Conservation (phyloP, 306 rosid species). For the Biancaea sappan region DNA sequence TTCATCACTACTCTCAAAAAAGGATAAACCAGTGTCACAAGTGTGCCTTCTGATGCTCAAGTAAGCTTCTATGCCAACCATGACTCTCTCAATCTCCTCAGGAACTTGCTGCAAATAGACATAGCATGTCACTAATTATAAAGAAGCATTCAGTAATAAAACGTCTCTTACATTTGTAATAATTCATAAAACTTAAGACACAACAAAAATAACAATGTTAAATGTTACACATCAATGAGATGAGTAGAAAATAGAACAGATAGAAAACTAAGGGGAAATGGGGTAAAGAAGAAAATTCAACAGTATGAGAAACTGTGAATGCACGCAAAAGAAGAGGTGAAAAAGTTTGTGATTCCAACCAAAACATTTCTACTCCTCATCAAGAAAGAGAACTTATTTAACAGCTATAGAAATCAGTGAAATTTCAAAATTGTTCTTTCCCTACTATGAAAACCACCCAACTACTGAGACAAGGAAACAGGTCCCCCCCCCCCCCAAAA, state of each 20-base stretch:
- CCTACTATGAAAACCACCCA: background rate
- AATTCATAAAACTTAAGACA: slow-evolving; percentile 13
- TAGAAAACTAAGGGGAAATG: background rate
- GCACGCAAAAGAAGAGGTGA: background rate
- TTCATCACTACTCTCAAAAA: slow-evolving; percentile 77
- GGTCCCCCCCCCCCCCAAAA: no score
- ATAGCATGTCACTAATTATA: slow-evolving; percentile 18
- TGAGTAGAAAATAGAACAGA: background rate
- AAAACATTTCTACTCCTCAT: background rate
- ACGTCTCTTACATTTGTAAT: slow-evolving; percentile 14
- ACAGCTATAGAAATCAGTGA: background rate
- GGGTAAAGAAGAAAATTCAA: background rate
- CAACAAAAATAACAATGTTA: slow-evolving; percentile 20
- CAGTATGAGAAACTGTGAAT: background rate
- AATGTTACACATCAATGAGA: background rate
- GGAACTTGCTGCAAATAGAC: slow-evolving; percentile 83
- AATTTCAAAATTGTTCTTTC: background rate
- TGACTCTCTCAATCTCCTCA: slow-evolving; percentile 93
- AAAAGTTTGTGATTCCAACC: background rate
- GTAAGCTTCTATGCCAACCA: slow-evolving; percentile 91
- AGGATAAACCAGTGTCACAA: slow-evolving; percentile 72
- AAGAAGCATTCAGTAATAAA: slow-evolving; percentile 18
- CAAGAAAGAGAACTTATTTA: background rate
- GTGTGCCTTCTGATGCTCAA: slow-evolving; percentile 85
- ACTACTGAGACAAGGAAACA: background rate